A percentile compares a stretch with the other conserved stretches of the same genome.
Conservation (phyloP, 1,284 basidiomycete genomes). For the Cutaneotrichosporon cavernicola region DNA sequence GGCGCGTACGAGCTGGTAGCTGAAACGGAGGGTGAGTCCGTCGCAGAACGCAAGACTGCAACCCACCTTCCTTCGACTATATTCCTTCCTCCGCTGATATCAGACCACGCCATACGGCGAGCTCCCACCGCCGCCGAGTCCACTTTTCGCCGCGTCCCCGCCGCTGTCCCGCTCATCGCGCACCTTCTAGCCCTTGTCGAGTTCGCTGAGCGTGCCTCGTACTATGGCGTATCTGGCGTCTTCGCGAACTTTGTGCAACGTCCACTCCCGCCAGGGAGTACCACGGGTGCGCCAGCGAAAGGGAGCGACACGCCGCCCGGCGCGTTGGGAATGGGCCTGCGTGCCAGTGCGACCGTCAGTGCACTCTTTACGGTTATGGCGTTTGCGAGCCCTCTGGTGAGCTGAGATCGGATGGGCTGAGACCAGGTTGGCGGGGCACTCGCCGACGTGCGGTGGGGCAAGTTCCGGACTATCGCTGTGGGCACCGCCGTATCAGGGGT, state of each 20-base stretch:
- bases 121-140: constrained; percentile 8
- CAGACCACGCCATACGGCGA: neutral
- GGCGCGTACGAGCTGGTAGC: constrained; percentile 4
- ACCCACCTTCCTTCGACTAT: neutral
- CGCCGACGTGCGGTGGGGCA: constrained; percentile 63
- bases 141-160: constrained; percentile 24
- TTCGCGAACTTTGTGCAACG: constrained; percentile 36
- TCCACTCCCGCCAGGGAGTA: constrained; percentile 62
- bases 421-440: constrained; percentile 50
- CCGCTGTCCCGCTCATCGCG: constrained; percentile 21
- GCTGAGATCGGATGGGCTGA: constrained; percentile 1
- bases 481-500: constrained; percentile 43
- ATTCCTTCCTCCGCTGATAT: neutral
- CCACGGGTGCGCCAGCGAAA: constrained; percentile 62
- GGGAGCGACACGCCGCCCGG: constrained; percentile 62
- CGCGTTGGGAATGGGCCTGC: constrained; percentile 41
- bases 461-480: constrained; percentile 69
- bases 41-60: neutral
- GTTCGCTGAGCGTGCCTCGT: constrained; percentile 45
- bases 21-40: neutral
- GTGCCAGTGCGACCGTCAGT: constrained; percentile 33
- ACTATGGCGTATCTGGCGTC: constrained; percentile 22
- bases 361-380: constrained; percentile 42
- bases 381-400: constrained; percentile 34
- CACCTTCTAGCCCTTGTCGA: constrained; percentile 36